Base-by-base conservation (phyloP, 371 early-diverging fungal species). In the Batkoa obscura region DNA sequence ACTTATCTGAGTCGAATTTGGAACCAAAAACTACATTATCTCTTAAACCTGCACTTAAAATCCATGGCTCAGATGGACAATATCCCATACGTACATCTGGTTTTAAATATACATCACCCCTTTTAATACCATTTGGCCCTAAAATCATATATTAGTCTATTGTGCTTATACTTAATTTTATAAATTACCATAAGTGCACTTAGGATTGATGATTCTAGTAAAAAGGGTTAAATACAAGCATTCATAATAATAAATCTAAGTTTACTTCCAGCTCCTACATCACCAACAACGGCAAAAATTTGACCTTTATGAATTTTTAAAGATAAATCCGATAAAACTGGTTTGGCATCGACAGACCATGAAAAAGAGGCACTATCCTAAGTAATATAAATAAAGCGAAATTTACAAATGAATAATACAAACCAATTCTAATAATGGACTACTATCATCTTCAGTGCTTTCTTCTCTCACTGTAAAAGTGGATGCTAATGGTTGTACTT, bases 11-110 rank as follows among this genome's bases (percentile, higher is more conserved):
- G 47, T 79, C 70, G 55, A 66, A 83, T 15, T 58, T 51, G 6
- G 63, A 58, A 15, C 86, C 84, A 66, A 86, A 86, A 31, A 83
- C 53, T 49, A 86, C 80, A 64, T 86, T 86, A 17, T 86, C 82
- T 58, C 74, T 71, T 10, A 86, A 64, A 0, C 81, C 73, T 1
- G 69, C 77, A 59, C 83, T 81, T 56, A 78, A 60, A 34, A 86
- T 64, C 80, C 84, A 86, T 0, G 86, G 75, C 50, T 79, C 77
- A 34, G 80, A 81, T 9, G 82, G 68, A 2, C 76, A 75, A 63
- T 81, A 83, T 2, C 77, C 81, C 1, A 82, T 68, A 59, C 48
- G 48, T 30, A 47, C 63, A 72, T 30, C 74, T 73, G 50, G 61
- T 66, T 15, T 32, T n/a, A 70, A 55, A 5, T 45, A 56, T 6